Evolutionary conservation across 768 basidiomycete species (phyloP).

Genomic region (Serendipita vermifera): DNA sequence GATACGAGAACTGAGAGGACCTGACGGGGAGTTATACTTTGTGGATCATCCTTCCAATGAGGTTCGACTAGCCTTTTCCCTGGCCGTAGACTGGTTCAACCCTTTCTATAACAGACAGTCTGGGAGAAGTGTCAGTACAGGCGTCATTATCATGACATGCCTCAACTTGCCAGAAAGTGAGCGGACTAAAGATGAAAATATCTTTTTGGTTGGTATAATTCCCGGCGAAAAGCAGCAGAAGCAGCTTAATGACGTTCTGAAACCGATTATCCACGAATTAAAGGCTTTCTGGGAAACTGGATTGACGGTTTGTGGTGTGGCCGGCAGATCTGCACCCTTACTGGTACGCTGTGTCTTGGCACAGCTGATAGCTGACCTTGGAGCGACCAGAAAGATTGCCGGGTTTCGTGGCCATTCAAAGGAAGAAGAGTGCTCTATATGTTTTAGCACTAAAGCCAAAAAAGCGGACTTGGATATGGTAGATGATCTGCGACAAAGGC

Average conservation of each 20-base stretch:
- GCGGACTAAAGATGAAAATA: conserved; percentile 8
- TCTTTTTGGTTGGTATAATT: conserved; percentile 8
- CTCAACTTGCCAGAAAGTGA: conserved; percentile 2
- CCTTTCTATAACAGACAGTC: background rate
- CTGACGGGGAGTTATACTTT: background rate
- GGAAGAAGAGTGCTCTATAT: background rate
- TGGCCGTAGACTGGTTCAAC: conserved; percentile 11
- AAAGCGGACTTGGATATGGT: background rate
- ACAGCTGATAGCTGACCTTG: conserved; percentile 8
- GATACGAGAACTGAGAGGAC: background rate
- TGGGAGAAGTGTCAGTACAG: background rate
- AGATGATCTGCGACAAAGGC: too few relatives aligned
- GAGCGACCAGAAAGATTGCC: conserved; percentile 1
- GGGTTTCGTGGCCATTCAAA: background rate
- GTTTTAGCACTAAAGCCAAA: background rate
- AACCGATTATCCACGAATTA: background rate
- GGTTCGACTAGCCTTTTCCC: conserved; percentile 1
- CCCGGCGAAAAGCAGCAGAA: conserved; percentile 6
- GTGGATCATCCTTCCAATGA: background rate
- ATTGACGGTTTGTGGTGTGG: background rate
- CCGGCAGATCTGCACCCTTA: background rate
- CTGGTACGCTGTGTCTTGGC: background rate
- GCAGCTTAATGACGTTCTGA: background rate
- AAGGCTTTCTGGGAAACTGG: background rate
- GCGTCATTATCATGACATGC: conserved; percentile 9